Evolutionary conservation across 345 rosid species (phyloP), one percentile per base, ranked within the genome.

Genomic region (Lenwebbia sp.): DNA sequence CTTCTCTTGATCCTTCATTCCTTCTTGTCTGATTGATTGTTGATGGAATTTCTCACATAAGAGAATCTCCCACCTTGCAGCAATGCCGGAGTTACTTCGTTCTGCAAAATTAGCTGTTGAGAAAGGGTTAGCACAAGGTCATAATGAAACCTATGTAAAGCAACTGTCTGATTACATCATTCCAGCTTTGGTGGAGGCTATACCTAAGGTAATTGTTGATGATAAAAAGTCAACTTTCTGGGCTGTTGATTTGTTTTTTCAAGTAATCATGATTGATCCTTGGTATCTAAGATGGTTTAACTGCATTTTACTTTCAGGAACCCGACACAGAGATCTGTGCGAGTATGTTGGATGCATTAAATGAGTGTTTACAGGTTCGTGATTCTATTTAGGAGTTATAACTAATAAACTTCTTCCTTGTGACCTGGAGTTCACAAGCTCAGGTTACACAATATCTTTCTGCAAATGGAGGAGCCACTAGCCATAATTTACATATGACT

Each of bases 251-350:
- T 84, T 75, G 33, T 82, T 62, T 49, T 26, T 62, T 51, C 30
- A 47, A 55, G 14, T 84, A 81, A 17, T 54, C 54, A 51, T 58
- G 65, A 14, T 21, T 75, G 22, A 54, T 84, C 19, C 58, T 74
- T 82, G 30, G 65, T 85, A 51, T 55, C 81, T 54, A 76, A 86
- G 54, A 55, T 51, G 55, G 47, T 78, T 78, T 28, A 74, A 82
- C 28, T 86, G n/a, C 50, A 85, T 83, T 87, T 88, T 88, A 55
- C 52, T 86, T 92, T 90, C 95, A 98, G 99, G 99, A 98, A 90
- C 99, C 99, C 76, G 99, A 98, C 90, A 98, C 95, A 0, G 99
- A 98, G 93, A 96, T 98, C 82, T 92, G 96, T 88, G 98, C 98
- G 86, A 98, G 89, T 88, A 98, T 98, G 99, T 88, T 98, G 94